Conservation (phyloP, 2,329 filamentous ascomycete species). For the Hypoxylon sp. region DNA sequence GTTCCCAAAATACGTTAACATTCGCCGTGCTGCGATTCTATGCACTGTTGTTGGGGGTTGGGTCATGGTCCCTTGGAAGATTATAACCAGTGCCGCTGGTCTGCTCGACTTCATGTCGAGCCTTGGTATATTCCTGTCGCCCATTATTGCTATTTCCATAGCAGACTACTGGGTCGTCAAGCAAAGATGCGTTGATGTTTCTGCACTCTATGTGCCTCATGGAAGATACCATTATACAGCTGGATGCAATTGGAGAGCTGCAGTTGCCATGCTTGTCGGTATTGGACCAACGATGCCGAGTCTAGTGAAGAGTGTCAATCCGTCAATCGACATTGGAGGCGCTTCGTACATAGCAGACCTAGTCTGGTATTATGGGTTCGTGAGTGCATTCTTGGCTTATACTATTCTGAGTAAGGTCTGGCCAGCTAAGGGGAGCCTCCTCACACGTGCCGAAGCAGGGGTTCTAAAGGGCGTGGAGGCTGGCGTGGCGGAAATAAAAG, state of each 20-base stretch:
- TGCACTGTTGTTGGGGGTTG: conserved; percentile 33
- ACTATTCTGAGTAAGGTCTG: conserved; percentile 5
- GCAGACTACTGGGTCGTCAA: conserved; percentile 42
- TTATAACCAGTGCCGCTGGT: conserved; percentile 26
- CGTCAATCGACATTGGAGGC: conserved; percentile 17
- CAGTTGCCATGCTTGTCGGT: conserved; percentile 16
- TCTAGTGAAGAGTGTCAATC: conserved; percentile 13
- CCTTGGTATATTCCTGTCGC: conserved; percentile 32
- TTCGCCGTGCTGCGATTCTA: conserved; percentile 32
- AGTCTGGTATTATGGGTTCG: conserved; percentile 17
- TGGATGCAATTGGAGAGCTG: conserved; percentile 26
- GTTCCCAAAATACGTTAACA: conserved; percentile 34
- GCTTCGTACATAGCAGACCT: conserved; percentile 14
- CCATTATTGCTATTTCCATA: conserved; percentile 35
- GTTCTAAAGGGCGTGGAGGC: background rate
- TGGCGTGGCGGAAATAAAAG: background rate
- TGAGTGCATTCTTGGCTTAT: conserved; percentile 6
- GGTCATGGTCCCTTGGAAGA: conserved; percentile 35
- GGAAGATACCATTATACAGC: conserved; percentile 22
- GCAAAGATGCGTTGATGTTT: conserved; percentile 18
- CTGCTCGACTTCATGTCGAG: conserved; percentile 37
- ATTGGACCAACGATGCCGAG: conserved; percentile 18
- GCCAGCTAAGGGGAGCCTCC: conserved; percentile 15
- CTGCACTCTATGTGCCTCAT: conserved; percentile 29
- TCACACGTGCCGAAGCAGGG: background rate